Evolutionary conservation across 1,284 basidiomycete species (phyloP).

Genomic region (Boletus holoroseus): DNA sequence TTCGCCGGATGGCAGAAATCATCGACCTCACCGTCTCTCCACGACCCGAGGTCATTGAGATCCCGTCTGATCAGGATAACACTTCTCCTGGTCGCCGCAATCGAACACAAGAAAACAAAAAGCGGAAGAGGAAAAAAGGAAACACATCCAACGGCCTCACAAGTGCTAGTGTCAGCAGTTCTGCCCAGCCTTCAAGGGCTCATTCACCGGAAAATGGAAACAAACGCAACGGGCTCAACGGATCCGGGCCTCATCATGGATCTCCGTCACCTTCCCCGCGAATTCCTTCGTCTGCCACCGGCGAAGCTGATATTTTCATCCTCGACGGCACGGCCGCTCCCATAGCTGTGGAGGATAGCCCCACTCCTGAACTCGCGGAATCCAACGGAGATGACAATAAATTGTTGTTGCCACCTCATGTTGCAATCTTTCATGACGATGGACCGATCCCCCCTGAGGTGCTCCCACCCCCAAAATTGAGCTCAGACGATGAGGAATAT

Average conservation of each 20-base stretch:
- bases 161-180: conserved; percentile 7
- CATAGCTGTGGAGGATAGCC: conserved; percentile 14
- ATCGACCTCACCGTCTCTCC: conserved; percentile 32
- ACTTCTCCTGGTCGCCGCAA: background rate
- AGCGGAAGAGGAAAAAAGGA: conserved; percentile 18
- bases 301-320: conserved; percentile 42
- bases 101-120: conserved; percentile 16
- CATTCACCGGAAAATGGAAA: conserved; percentile 17
- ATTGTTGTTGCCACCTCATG: conserved; percentile 61
- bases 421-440: conserved; percentile 43
- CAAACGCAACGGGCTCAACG: background rate
- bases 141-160: conserved; percentile 14
- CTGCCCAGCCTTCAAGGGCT: conserved; percentile 17
- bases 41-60: conserved; percentile 28
- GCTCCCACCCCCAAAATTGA: conserved; percentile 34
- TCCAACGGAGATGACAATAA: conserved; percentile 19
- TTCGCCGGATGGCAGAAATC: conserved; percentile 28
- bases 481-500: conserved; percentile 51
- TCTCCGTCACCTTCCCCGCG: conserved; percentile 3
- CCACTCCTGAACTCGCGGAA: conserved; percentile 5
- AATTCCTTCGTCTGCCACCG: conserved; percentile 1
- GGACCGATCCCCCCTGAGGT: conserved; percentile 42
- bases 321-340: conserved; percentile 45
- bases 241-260: background rate
- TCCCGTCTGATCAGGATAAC: conserved; percentile 24